Evolutionary conservation across 768 basidiomycete genomes (phyloP).

Genomic region (Russula sp.): DNA sequence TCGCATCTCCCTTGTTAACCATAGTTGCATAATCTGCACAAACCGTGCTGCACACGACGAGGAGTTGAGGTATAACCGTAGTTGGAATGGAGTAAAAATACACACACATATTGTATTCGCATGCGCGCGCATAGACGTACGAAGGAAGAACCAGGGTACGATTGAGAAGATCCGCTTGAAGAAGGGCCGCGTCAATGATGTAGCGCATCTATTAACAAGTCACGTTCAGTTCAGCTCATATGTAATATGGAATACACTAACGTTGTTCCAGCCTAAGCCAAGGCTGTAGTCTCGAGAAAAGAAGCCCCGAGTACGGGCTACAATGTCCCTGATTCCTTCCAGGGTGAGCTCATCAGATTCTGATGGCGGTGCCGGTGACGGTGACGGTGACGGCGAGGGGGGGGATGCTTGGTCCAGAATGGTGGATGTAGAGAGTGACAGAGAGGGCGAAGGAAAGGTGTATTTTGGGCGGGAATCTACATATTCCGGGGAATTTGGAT

Average conservation of each 20-base stretch:
- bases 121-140: constrained; percentile 42
- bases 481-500: neutral
- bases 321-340: constrained; percentile 32
- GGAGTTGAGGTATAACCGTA: neutral
- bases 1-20: constrained; percentile 42
- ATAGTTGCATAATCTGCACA: constrained; percentile 40
- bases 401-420: neutral
- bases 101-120: constrained; percentile 37
- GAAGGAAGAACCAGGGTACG: constrained; percentile 41
- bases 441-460: neutral
- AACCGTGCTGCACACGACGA: constrained; percentile 26
- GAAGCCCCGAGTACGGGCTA: constrained; percentile 37
- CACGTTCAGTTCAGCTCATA: constrained; percentile 1
- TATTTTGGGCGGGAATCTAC: neutral
- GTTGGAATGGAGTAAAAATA: constrained; percentile 13
- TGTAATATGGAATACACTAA: constrained; percentile 25
- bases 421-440: neutral
- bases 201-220: constrained; percentile 37
- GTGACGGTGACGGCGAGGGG: neutral
- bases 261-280: constrained; percentile 45
- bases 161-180: constrained; percentile 41
- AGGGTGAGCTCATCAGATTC: constrained; percentile 27
- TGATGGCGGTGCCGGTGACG: neutral
- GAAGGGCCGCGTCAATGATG: constrained; percentile 41
- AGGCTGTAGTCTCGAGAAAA: constrained; percentile 42